Percentiles rank a stretch among this genome's conserved stretches.
Evolutionary conservation across 2,329 filamentous ascomycete genomes (phyloP).

Genomic region (Fusarium sp.): DNA sequence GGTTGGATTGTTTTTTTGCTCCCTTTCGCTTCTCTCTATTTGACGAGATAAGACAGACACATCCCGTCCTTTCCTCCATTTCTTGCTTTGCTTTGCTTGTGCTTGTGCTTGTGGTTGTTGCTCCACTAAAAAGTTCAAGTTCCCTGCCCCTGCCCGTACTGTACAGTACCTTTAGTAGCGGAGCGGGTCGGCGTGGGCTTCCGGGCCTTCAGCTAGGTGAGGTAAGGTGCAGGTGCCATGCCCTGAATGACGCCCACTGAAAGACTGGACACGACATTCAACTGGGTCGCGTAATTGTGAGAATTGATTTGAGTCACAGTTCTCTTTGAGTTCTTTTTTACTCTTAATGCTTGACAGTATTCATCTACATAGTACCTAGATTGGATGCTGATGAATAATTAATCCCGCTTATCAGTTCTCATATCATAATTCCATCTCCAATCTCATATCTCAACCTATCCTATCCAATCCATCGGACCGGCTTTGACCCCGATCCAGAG

Average conservation of each 20-base stretch:
- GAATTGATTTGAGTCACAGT: constrained; percentile 7
- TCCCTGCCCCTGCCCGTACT: constrained; percentile 10
- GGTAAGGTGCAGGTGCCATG: constrained; percentile 20
- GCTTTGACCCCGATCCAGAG: constrained; percentile 30
- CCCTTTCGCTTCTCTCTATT: background rate
- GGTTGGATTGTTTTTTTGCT: constrained; percentile 24
- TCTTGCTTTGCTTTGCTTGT: constrained; percentile 5
- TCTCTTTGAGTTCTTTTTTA: background rate
- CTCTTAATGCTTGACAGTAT: no score
- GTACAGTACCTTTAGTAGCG: constrained; percentile 18
- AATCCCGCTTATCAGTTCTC: constrained; percentile 16
- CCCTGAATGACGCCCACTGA: constrained; percentile 40
- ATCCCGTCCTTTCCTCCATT: constrained; percentile 17
- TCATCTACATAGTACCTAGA: no score
- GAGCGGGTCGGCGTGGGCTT: constrained; percentile 39
- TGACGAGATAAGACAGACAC: constrained; percentile 31
- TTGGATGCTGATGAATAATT: no score
- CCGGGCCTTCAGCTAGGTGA: constrained; percentile 25
- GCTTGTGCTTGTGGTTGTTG: constrained; percentile 15
- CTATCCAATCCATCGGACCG: constrained; percentile 26
- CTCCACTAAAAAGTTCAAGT: constrained; percentile 42
- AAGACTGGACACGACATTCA: background rate
- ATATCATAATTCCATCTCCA: constrained; percentile 26
- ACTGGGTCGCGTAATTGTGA: background rate
- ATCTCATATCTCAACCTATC: constrained; percentile 10